Evolutionary conservation across 2,329 filamentous ascomycete genomes (phyloP), one percentile per base, ranked within the genome.

Genomic region (Ceratocystis eucalypticola): DNA sequence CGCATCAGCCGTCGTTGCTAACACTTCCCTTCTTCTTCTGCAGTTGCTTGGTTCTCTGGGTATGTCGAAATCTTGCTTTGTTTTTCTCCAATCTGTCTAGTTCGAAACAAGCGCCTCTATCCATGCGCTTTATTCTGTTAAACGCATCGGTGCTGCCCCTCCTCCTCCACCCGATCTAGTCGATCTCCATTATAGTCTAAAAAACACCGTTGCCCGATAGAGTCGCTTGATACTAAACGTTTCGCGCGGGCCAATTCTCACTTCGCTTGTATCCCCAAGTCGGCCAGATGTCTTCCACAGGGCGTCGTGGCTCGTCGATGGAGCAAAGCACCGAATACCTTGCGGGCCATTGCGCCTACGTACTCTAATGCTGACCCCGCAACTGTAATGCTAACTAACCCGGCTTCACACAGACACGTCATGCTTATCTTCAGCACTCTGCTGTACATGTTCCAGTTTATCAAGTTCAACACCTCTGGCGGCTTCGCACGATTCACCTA

Each of bases 381-480:
- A 12, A 48, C 33, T 30, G n/a, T 28, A 50, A 59, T 61, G 64
- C 53, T 46, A 65, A 57, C 33, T 65, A 22, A 22, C 25, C 33
- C 25, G 15, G 33, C 30, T 28, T 63, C 22, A 10, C 10, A 63
- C 72, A 96, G 93, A 71, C 94, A 99, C 75, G 79, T 96, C 69
- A 88, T 87, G 48, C 84, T 97, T 69, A 87, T 99, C 71, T 78
- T 96, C 71, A 87, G 85, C 73, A 90, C 93, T 64, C 75, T 88
- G 73, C 88, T 91, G 74, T 99, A 97, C 77, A 78, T 81, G 70
- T 76, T 97, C 69, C 95, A 91, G 62, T 96, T 91, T 80, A 77
- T 96, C 67, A 88, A 88, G 73, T 88, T 97, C 82, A 95, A 96
- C 82, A 91, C 85, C 76, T 88, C 88, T 75, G 86, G 86, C 67